A percentile compares a stretch with the other conserved stretches of the same genome.
Conservation (phyloP, 2,329 filamentous ascomycete genomes). For the Macrophomina tecta region DNA sequence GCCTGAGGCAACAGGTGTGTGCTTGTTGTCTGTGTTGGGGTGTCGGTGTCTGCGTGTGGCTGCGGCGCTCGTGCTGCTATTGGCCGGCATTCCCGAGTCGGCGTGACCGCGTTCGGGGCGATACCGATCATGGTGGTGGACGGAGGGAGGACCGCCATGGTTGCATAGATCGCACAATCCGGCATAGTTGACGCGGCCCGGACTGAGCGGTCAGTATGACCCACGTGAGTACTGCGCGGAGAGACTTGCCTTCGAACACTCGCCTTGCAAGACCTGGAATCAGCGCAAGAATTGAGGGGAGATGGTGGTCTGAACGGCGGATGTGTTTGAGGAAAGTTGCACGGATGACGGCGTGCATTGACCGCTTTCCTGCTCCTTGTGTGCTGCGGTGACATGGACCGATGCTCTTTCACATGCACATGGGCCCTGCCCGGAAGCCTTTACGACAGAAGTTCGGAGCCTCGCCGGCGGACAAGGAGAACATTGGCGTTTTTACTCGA, state of each 20-base stretch:
- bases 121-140: neutral
- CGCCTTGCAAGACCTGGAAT: too few species aligned
- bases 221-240: too few species aligned
- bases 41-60: too few species aligned
- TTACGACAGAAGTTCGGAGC: neutral
- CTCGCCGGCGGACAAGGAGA: too few species aligned
- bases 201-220: too few species aligned
- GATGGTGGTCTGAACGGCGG: neutral
- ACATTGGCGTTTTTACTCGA: neutral
- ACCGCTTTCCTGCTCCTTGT: neutral
- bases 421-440: neutral
- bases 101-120: neutral
- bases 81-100: neutral
- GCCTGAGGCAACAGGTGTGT: too few species aligned
- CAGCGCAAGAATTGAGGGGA: too few species aligned
- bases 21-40: too few species aligned
- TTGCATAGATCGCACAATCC: neutral
- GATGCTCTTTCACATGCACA: neutral
- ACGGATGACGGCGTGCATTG: neutral
- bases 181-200: neutral
- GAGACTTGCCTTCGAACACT: too few species aligned
- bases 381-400: neutral
- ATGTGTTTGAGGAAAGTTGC: neutral
- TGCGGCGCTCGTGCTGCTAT: neutral
- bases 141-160: neutral